phyloP scores from a whole-genome alignment of 768 basidiomycete species.

The Leccinellum albellum region DNA sequence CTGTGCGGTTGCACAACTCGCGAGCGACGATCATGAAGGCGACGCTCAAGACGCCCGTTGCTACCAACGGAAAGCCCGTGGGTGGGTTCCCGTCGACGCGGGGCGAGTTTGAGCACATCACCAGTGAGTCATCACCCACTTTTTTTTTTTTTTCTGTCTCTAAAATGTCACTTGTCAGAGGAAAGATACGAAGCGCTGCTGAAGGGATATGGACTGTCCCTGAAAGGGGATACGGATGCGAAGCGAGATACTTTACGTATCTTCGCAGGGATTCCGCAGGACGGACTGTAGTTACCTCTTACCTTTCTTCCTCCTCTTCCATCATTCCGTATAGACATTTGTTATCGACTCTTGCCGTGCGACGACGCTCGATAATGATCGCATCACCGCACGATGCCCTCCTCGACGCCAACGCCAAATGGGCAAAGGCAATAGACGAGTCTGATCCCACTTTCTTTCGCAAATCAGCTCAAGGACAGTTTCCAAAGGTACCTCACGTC shows the following conservation, averaged over 20 bases:
- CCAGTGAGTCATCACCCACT: conserved; percentile 25
- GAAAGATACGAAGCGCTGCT: conserved; percentile 40
- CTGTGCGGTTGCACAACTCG: conserved; percentile 35
- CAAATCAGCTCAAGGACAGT: conserved; percentile 58
- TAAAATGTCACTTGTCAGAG: conserved; percentile 23
- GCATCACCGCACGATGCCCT: conserved; percentile 19
- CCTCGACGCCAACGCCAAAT: conserved; percentile 56
- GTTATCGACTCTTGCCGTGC: neutral
- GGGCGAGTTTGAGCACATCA: conserved; percentile 46
- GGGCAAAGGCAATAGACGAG: conserved; percentile 58
- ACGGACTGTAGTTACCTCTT: conserved; percentile 12
- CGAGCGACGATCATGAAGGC: conserved; percentile 32
- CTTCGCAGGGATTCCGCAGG: conserved; percentile 35
- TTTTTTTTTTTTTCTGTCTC: neutral
- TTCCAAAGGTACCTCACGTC: conserved; percentile 51
- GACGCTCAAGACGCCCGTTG: conserved; percentile 28
- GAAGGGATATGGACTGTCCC: conserved; percentile 31
- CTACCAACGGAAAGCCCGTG: conserved; percentile 34
- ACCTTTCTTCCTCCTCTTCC: no score
- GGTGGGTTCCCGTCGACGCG: conserved; percentile 35
- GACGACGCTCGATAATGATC: conserved; percentile 3
- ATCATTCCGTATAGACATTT: neutral
- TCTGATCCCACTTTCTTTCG: conserved; percentile 64
- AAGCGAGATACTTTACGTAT: conserved; percentile 37
- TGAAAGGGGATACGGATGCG: conserved; percentile 38